Evolutionary conservation across 2,329 filamentous ascomycete species (phyloP), one percentile per base, ranked within the genome.

Genomic region (Cladosporium sp.): DNA sequence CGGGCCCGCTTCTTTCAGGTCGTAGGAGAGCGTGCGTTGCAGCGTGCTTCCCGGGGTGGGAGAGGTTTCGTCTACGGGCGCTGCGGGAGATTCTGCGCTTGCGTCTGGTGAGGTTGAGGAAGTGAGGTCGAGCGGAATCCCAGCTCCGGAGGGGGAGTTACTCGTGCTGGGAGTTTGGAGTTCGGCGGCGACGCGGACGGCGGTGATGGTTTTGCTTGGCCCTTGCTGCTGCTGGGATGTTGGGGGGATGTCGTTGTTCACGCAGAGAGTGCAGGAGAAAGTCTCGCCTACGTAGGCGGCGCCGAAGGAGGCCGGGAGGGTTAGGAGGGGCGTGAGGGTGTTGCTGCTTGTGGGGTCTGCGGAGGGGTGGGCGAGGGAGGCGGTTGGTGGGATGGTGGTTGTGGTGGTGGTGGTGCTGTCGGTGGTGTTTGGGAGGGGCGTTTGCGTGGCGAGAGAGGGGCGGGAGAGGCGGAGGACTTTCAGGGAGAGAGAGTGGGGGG

Each of bases 251-350:
- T 97, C 92, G 67, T 96, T 92, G 74, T 96, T 96, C n/a, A 88
- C 91, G 71, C 91, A 96, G 18, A 97, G 78, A 1, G 92, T 96
- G 71, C 93, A 99, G 57, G 86, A 85, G 71, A 99, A 97, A 0
- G 86, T 89, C 73, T 97, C 91, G 61, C 93, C 93, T 17, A 97
- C 92, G 68, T 96, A 96, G 7, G 92, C 91, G 11, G 89, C 92
- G 39, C 91, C 92, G 68, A 99, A 97, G 0, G 89, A 86, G 13
- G 90, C 85, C 8, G 93, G 92, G 1, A 97, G 83, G 41, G 89
- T 93, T 61, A 97, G 80, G 59, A 80, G 73, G 18, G 80, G 78
- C 24, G 75, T 76, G 43, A 85, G 70, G 32, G 82, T 77, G 36
- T 72, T 66, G 12, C 11, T 41, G 24, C 73, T 71, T 55, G 77